Evolutionary conservation across 176 grass and related monocot species (phyloP).

Genomic region (Elymus sibiricus): DNA sequence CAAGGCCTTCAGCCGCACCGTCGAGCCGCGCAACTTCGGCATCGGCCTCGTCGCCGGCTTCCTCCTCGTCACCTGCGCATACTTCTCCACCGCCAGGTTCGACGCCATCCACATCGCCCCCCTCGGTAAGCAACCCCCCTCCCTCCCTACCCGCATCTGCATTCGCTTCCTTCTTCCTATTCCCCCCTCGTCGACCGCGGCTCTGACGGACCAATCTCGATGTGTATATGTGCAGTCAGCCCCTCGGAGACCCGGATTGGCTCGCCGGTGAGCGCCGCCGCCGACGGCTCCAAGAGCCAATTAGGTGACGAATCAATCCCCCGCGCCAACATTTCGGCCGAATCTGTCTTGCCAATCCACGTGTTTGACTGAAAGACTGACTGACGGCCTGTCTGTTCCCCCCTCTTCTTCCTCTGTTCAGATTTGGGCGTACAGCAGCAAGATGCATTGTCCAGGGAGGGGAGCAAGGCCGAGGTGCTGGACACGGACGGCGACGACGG

Average conservation of each 20-base stretch:
- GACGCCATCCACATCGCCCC: conserved; percentile 42
- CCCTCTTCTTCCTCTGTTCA: background rate
- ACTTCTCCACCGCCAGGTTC: conserved; percentile 72
- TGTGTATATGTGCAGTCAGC: background rate
- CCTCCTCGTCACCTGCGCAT: conserved; percentile 66
- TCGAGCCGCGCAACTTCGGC: conserved; percentile 50
- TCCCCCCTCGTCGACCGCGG: background rate
- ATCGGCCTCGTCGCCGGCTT: conserved; percentile 53
- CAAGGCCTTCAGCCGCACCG: conserved; percentile 44
- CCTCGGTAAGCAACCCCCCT: conserved; percentile 7
- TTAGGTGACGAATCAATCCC: conserved; percentile 11
- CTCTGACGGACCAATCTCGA: background rate
- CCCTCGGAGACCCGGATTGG: conserved; percentile 22
- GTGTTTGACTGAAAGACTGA: background rate
- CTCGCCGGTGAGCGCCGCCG: background rate
- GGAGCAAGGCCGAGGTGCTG: conserved; percentile 40
- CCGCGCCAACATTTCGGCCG: background rate
- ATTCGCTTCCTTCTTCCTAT: background rate
- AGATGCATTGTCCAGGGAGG: conserved; percentile 1
- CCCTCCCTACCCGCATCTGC: background rate
- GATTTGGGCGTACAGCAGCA: conserved; percentile 20
- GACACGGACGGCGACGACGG: conserved; percentile 23
- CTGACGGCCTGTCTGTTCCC: background rate
- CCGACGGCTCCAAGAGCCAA: background rate
- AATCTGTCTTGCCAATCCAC: background rate